phyloP scores from a whole-genome alignment of 768 basidiomycete species.

The Epithele typhae region DNA sequence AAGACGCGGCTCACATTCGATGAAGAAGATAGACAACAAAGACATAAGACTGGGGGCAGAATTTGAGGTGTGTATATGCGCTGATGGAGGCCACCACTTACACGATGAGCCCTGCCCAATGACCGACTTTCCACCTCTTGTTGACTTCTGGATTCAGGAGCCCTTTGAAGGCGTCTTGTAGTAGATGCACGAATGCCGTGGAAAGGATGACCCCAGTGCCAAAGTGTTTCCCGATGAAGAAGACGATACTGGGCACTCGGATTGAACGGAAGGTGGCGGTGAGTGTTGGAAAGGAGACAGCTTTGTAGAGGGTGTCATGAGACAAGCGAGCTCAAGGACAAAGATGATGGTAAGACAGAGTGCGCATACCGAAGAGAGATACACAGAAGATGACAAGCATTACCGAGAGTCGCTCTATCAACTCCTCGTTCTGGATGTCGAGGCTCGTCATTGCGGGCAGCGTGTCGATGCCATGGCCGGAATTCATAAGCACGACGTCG shows the following conservation, averaged over 20 bases:
- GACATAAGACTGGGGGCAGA: constrained; percentile 47
- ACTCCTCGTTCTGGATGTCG: constrained; percentile 1
- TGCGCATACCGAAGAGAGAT: constrained; percentile 57
- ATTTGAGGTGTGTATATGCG: not conserved
- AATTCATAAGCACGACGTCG: constrained; percentile 2
- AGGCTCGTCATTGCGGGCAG: too few relatives aligned
- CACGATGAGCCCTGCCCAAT: constrained; percentile 72
- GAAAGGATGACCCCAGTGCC: constrained; percentile 83
- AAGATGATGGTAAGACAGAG: not conserved
- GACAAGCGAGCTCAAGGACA: not conserved
- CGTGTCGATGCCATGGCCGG: too few relatives aligned
- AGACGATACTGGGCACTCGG: constrained; percentile 61
- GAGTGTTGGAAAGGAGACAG: constrained; percentile 70
- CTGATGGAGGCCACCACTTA: constrained; percentile 35
- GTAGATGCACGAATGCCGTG: constrained; percentile 77
- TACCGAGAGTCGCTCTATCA: constrained; percentile 22
- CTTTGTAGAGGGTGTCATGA: constrained; percentile 25
- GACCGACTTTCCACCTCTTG: constrained; percentile 42
- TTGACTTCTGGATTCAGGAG: constrained; percentile 45
- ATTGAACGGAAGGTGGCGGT: constrained; percentile 51
- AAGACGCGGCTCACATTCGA: constrained; percentile 60
- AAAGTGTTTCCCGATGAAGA: constrained; percentile 87
- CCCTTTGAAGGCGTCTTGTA: constrained; percentile 70
- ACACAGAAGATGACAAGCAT: constrained; percentile 53
- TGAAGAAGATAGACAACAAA: constrained; percentile 65